Base-by-base conservation (phyloP, 331 rosid species). In the Arachis monticola region DNA sequence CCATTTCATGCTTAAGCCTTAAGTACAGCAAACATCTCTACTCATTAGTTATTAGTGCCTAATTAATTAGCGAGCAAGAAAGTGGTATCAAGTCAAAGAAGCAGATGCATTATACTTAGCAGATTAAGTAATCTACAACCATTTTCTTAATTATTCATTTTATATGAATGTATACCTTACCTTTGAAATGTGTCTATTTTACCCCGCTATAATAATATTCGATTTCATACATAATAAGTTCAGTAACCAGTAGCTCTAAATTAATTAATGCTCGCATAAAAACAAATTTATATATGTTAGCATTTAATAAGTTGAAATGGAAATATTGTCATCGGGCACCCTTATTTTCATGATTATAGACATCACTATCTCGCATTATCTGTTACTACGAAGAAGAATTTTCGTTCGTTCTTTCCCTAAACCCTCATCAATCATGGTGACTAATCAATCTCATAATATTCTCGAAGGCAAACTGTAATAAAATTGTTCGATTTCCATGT, bases 361-460 rank as follows among this genome's bases (percentile, higher is more conserved):
- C 76, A 72, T 73, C 79, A 64, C 83, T 74, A 1, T 80, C 81
- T 64, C 3, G 30, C 66, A 52, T 47, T 78, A 74, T 78, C 76
- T 47, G 3, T 58, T 69, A 5, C 45, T 67, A 63, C 10, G 8
- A 27, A 10, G 2, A 45, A 38, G 59, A 5, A 13, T 53, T 10
- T 53, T 53, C 2, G 1, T 51, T 51, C 57, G 12, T 12, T 5
- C 47, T 14, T 11, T 6, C 1, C 5, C 17, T 11, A 1, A 11
- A 51, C 22, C 57, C 7, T 48, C 40, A 35, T 35, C 40, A 35
- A 35, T 35, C 40, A 35, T 35, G 5, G 40, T 35, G 40, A 35
- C 40, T 35, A 35, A 35, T 35, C 4, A 35, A 4, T 35, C 40
- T 35, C 53, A 48, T 48, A 46, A 46, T 48, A 48, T 22, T 47